These are phyloP conservation scores for Corylus americana DNA, from an alignment of 306 rosid genomes.

Conservation along the genomic window DNA sequence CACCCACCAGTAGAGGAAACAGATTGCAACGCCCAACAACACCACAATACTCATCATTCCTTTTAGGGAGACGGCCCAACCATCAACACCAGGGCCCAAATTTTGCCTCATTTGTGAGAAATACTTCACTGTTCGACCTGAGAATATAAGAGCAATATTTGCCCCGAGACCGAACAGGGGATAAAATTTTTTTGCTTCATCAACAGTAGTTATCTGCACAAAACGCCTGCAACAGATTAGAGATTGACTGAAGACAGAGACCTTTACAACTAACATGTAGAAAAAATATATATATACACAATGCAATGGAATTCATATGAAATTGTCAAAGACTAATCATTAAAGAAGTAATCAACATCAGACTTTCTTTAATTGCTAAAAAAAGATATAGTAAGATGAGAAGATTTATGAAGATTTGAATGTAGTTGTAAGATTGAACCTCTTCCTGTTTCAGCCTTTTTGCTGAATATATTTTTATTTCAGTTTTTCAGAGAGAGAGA, in stretches of 20 bases:
- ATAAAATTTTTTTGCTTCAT: conserved; percentile 89
- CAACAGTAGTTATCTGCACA: conserved; percentile 80
- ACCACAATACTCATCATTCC: conserved; percentile 97
- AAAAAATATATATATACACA: background rate
- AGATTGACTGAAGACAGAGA: background rate
- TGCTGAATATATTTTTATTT: background rate
- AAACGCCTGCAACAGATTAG: conserved; percentile 16
- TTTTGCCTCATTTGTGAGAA: conserved; percentile 78
- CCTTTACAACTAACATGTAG: background rate
- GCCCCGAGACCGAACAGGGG: conserved; percentile 97
- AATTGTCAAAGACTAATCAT: background rate
- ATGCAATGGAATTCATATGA: background rate
- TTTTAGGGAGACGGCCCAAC: conserved; percentile 88
- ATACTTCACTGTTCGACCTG: conserved; percentile 91
- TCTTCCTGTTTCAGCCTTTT: background rate
- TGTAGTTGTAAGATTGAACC: background rate
- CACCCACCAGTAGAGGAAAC: conserved; percentile 92
- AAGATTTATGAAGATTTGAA: background rate
- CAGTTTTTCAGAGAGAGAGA: background rate
- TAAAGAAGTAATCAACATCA: background rate
- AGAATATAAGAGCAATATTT: conserved; percentile 83
- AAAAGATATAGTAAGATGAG: background rate
- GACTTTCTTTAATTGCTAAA: background rate
- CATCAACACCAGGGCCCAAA: conserved; percentile 94
- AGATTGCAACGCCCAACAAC: conserved; percentile 66